Base-by-base conservation (phyloP, 192 early-diverging fungal species). In the Coemansia sp. region DNA sequence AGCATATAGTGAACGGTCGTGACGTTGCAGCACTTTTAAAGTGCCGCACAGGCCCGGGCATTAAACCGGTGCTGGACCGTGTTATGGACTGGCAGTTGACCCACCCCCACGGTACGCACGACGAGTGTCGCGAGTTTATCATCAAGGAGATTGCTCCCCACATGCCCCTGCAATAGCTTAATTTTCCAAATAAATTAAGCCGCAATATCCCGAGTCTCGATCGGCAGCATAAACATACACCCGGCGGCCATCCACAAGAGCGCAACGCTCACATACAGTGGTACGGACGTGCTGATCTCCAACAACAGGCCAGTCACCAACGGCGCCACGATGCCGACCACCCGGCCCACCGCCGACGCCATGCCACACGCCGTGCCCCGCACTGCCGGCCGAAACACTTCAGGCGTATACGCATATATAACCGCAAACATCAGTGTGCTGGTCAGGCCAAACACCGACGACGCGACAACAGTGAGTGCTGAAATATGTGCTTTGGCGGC, bases 31-130 rank as follows among this genome's bases (percentile, higher is more conserved):
- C 62, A 21, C 26, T 91, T 15, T 68, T 95, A 44, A 81, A 81
- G 5, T 86, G 95, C 46, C 85, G 79, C 59, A 89, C 91, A 5
- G 94, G 96, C 7, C 90, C 88, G 8, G 61, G 54, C 9, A 74
- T 96, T 10, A 86, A 82, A 56, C 61, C 63, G 12, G 76, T 90
- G 38, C 76, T 96, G n/a, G 73, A 83, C 4, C 55, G 56, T 1
- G 71, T 96, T 26, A 92, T 95, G 85, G 77, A 79, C 44, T 97
- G 91, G 90, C 95, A 98, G 79, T 69, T 98, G 26, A 82, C 72
- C 17, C 58, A 94, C 65, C 89, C 90, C 0, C 34, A 72, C 0
- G 87, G 83, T 3, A 84, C 87, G 2, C 72, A 69, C 19, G 86
- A 85, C 14, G 82, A 91, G 42, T 90, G 90, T 57, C 74, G 84